A percentile compares a stretch with the other conserved stretches of the same genome.
phyloP scores from a whole-genome alignment of 2,329 filamentous ascomycete genomes.

The Fusarium verrucosum region DNA sequence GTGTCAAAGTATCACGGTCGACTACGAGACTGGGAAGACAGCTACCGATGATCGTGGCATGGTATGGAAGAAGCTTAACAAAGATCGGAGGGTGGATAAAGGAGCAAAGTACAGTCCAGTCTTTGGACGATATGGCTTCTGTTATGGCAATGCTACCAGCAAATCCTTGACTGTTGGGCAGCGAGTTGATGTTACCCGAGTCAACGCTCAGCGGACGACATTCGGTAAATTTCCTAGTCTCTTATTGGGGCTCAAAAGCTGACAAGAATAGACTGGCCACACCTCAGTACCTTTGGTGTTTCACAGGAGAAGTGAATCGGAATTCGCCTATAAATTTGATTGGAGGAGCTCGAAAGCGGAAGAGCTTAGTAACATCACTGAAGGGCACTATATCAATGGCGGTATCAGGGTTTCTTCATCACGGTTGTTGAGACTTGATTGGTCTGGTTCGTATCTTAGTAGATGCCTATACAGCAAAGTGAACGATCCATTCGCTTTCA shows the following conservation, averaged over 20 bases:
- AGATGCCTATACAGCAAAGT: too few species aligned
- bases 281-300: conserved; percentile 24
- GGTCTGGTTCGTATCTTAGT: neutral
- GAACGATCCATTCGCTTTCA: too few species aligned
- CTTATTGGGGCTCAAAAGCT: accelerated
- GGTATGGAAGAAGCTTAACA: conserved; percentile 42
- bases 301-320: conserved; percentile 18
- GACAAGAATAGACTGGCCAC: conserved; percentile 31
- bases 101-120: conserved; percentile 41
- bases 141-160: conserved; percentile 21
- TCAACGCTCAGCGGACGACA: conserved; percentile 27
- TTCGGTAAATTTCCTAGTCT: conserved; percentile 24
- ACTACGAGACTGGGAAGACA: conserved; percentile 35
- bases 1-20: conserved; percentile 41
- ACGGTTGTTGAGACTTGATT: neutral
- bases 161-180: conserved; percentile 21
- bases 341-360: neutral
- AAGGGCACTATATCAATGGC: too few species aligned
- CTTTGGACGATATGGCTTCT: conserved; percentile 40
- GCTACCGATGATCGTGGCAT: conserved; percentile 32
- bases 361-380: too few species aligned
- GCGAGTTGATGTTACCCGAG: conserved; percentile 11
- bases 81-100: conserved; percentile 36
- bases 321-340: too few species aligned
- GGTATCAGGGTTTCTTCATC: neutral